Evolutionary conservation across 2,329 filamentous ascomycete genomes (phyloP), one percentile per base, ranked within the genome.

Genomic region (Epichloe sp.): DNA sequence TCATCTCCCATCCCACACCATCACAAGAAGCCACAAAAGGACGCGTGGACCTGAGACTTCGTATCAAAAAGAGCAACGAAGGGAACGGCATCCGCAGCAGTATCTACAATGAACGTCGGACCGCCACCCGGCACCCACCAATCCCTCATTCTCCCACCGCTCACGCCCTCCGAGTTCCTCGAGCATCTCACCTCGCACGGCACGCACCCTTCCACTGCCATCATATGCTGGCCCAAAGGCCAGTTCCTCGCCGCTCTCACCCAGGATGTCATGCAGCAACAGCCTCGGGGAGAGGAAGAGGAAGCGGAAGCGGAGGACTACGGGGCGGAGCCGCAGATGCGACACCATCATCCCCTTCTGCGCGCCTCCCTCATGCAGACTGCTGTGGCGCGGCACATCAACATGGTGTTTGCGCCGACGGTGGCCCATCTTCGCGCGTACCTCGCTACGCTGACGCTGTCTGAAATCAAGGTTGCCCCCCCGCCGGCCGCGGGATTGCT

Each of bases 371-470:
- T 95, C 14, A 76, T 82, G 50, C 77, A 87, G 55, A 72, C 90
- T 31, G 78, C 83, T 45, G 75, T 78, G 3, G 83, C 87, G 7
- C 78, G 80, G 34, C 80, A 83, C 59, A 76, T 94, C 55, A 79
- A 78, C 50, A 66, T 90, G 8, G 70, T 79, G 37, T 96, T 94
- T 67, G 78, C 81, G 50, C 81, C 87, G 0, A 88, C 85, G 2
- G 76, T 93, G 50, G 81, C 85, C 21, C 82, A 86, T 64, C 77
- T 95, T 6, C 83, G 88, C 50, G 87, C 87, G 37, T 87, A 84
- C 60, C 73, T 96, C 17, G 73, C 84, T 42, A 73, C 79, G 48
- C 76, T 79, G 53, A 68, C 68, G 17, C 55, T 64, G 2, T 56
- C 58, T 1, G 62, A 69, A 51, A 69, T 70, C 8, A 64, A 58